Percentiles rank a stretch among this genome's conserved stretches.
phyloP scores from a whole-genome alignment of 805 yeast species.

The Metschnikowia baotianmanensis region DNA sequence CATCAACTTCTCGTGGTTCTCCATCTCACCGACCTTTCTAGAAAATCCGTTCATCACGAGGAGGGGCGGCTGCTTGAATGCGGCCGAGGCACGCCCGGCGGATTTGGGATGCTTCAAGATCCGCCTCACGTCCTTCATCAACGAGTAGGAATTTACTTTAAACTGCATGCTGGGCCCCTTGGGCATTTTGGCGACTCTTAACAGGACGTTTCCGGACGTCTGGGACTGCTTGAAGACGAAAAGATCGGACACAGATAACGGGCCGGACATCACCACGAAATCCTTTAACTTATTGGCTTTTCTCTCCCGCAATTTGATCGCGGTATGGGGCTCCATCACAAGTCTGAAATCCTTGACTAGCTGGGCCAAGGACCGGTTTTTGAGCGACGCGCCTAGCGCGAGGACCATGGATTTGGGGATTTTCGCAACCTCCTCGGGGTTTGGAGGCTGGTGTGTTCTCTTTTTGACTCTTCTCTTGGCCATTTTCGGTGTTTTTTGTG shows the following conservation, averaged over 20 bases:
- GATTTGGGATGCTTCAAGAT: conserved; percentile 78
- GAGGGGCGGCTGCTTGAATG: conserved; percentile 77
- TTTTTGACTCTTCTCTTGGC: conserved; percentile 57
- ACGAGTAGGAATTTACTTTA: conserved; percentile 70
- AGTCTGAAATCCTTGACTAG: conserved; percentile 83
- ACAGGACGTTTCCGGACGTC: conserved; percentile 71
- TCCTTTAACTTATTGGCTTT: conserved; percentile 85
- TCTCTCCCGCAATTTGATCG: conserved; percentile 81
- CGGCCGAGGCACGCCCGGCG: conserved; percentile 58
- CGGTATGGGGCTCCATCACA: conserved; percentile 96
- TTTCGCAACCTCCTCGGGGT: conserved; percentile 65
- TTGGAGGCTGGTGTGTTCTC: conserved; percentile 74
- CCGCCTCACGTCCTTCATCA: conserved; percentile 74
- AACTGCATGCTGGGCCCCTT: conserved; percentile 93
- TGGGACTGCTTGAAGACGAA: conserved; percentile 83
- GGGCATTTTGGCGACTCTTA: conserved; percentile 84
- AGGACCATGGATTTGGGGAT: conserved; percentile 95
- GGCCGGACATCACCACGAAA: conserved; percentile 98
- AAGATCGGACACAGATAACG: conserved; percentile 86
- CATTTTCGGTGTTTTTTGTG: conserved; percentile 21
- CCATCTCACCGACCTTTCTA: conserved; percentile 56
- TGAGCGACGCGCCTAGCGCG: conserved; percentile 72
- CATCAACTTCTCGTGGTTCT: conserved; percentile 72
- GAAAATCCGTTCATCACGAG: conserved; percentile 88
- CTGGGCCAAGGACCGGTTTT: conserved; percentile 79